A percentile compares a stretch with the other conserved stretches of the same genome.
Evolutionary conservation across 768 basidiomycete species (phyloP).

Genomic region (Austroboletus eburneus): DNA sequence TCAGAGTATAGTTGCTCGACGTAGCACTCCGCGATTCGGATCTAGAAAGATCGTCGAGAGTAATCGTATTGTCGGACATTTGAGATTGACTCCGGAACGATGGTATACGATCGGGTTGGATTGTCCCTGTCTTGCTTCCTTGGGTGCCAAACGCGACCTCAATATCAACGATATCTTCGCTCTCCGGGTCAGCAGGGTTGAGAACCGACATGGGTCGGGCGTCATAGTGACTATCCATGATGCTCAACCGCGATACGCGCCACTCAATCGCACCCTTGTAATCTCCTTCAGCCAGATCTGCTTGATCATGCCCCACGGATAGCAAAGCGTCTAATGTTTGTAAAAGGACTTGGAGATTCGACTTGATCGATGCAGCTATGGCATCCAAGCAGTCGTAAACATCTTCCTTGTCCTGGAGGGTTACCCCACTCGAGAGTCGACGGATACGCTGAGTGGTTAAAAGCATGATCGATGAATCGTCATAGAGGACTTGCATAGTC

Average conservation of each 20-base stretch:
- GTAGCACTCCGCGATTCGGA: slow-evolving; percentile 17
- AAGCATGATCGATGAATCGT: slow-evolving; percentile 61
- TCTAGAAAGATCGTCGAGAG: slow-evolving; percentile 25
- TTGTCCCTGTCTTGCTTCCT: slow-evolving; percentile 29
- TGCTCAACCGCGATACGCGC: slow-evolving; percentile 68
- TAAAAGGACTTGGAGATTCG: slow-evolving; percentile 53
- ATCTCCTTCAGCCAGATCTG: slow-evolving; percentile 61
- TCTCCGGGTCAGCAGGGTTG: slow-evolving; percentile 38
- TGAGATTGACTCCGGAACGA: slow-evolving; percentile 32
- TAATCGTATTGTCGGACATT: slow-evolving; percentile 33
- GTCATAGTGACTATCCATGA: slow-evolving; percentile 49
- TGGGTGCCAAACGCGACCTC: slow-evolving; percentile 46
- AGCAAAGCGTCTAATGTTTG: slow-evolving; percentile 61
- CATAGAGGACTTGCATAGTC: slow-evolving; percentile 67
- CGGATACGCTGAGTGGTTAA: slow-evolving; percentile 47
- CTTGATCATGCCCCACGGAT: slow-evolving; percentile 65
- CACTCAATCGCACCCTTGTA: slow-evolving; percentile 75
- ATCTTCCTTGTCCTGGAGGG: slow-evolving; percentile 17
- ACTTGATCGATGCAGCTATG: slow-evolving; percentile 47
- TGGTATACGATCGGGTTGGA: slow-evolving; percentile 22
- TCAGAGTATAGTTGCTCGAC: slow-evolving; percentile 24
- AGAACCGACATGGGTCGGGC: slow-evolving; percentile 38
- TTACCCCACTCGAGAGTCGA: slow-evolving; percentile 2
- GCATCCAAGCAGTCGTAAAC: slow-evolving; percentile 44
- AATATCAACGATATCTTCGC: slow-evolving; percentile 56